Base-by-base conservation (phyloP, 192 early-diverging fungal species). In the Cetraspora pellucida region DNA sequence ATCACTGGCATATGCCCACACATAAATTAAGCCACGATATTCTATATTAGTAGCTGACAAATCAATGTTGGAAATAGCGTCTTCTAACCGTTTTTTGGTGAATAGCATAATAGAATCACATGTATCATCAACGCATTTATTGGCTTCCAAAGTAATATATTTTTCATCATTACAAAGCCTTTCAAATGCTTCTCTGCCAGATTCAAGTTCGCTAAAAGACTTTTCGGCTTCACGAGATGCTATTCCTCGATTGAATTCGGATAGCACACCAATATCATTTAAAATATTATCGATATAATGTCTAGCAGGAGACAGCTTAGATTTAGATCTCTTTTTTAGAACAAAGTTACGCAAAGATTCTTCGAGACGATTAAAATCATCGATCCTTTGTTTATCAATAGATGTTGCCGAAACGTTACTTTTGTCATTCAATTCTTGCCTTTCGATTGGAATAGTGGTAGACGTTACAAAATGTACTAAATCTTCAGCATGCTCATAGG, bases 401-500 rank as follows among this genome's bases (percentile, higher is more conserved):
- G 85, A 77, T 14, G 66, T 78, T 25, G 78, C 73, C 13, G 77
- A 65, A 14, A 79, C 79, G 21, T 77, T 75, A 23, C 61, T 76
- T 31, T 68, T 67, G 14, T 52, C 70, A 76, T 52, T 30, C 49
- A 10, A 17, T 14, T 52, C 75, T 14, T 37, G 37, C 37, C 8
- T 72, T 23, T 77, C 78, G 30, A 83, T 52, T 52, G 81, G 81
- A 21, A 83, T 83, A 30, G 66, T 61, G 49, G 86, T 86, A 14
- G 96, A 93, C 67, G 92, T 91, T 66, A 99, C 96, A 89, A 99
- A 99, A 81, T 99, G 98, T 31, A 99, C 96, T 43, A 99, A 90
- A 78, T 96, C 92, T 63, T 93, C 90, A 55, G 91, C 90, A 82
- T 97, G 90, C 44, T 88, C 93, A 82, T 93, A 97, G 6, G 98